Evolutionary conservation across 192 early-diverging fungal species (phyloP).

Genomic region (Rhizoclosmatium globosum): DNA sequence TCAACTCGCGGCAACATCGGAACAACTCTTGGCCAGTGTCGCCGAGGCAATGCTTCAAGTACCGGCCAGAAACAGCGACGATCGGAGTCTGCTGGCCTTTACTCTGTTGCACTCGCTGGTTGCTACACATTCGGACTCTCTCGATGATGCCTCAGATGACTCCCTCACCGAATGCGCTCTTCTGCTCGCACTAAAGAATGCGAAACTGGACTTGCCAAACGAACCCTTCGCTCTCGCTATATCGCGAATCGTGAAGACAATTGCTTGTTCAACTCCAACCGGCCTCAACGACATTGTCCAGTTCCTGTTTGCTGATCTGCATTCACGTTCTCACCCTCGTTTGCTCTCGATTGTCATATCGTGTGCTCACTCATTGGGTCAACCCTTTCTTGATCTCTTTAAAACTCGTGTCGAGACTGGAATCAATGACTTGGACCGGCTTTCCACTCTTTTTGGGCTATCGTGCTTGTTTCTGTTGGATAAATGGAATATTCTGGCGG

Average conservation of each 20-base stretch:
- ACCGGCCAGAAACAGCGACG: background rate
- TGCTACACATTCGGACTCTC: background rate
- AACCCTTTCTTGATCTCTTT: background rate
- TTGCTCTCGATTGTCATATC: background rate
- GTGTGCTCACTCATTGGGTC: background rate
- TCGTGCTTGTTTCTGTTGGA: background rate
- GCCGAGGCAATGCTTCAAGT: background rate
- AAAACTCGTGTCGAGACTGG: background rate
- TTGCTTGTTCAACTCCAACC: background rate
- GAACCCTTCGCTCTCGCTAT: background rate
- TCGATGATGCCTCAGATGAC: background rate
- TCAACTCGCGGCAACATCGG: background rate
- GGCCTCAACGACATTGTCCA: background rate
- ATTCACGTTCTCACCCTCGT: background rate
- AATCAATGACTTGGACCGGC: background rate
- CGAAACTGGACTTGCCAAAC: background rate
- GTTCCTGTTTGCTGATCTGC: slow-evolving; percentile 4
- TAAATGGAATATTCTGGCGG: background rate
- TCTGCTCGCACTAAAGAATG: background rate
- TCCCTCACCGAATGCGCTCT: background rate
- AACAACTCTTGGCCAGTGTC: background rate
- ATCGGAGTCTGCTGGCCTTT: background rate
- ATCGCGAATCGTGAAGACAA: background rate
- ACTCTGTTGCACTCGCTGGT: background rate
- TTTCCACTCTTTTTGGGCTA: slow-evolving; percentile 3